Percentiles rank a stretch among this genome's conserved stretches.
phyloP scores from a whole-genome alignment of 176 grass and related monocot species.

The Tillandsia leiboldiana region DNA sequence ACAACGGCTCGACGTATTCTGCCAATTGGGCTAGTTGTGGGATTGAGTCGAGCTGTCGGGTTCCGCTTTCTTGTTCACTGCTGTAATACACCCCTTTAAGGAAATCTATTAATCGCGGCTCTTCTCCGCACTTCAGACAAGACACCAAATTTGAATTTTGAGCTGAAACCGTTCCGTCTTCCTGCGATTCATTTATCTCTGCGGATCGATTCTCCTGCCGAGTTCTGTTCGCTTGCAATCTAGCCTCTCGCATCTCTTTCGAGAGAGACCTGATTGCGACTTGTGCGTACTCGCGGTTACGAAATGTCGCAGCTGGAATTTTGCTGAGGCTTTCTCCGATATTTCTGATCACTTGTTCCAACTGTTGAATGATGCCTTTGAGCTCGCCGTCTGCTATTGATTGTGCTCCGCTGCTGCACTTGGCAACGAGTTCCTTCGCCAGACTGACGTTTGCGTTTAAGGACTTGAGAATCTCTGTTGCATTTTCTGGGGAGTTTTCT shows the following conservation, averaged over 20 bases:
- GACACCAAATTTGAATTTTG: not conserved
- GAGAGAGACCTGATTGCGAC: conserved; percentile 9
- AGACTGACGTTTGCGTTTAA: conserved; percentile 55
- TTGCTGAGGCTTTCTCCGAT: conserved; percentile 54
- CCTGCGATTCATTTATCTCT: not conserved
- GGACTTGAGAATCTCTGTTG: conserved; percentile 33
- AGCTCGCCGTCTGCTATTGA: conserved; percentile 44
- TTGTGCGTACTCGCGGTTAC: conserved; percentile 27
- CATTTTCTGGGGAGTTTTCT: conserved; percentile 14
- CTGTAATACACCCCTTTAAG: conserved; percentile 39
- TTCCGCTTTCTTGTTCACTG: conserved; percentile 31
- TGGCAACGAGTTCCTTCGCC: conserved; percentile 51
- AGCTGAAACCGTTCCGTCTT: conserved; percentile 1
- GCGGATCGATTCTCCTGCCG: not conserved
- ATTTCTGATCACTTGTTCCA: conserved; percentile 52
- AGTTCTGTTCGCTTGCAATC: conserved; percentile 3
- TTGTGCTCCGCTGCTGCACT: conserved; percentile 31
- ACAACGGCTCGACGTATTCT: conserved; percentile 68
- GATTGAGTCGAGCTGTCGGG: conserved; percentile 26
- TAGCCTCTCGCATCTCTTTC: conserved; percentile 25
- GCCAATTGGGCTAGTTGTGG: conserved; percentile 37
- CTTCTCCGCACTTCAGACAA: conserved; percentile 22
- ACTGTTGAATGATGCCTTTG: conserved; percentile 36
- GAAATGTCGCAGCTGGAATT: conserved; percentile 39
- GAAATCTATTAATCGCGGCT: conserved; percentile 57